A percentile compares a stretch with the other conserved stretches of the same genome.
Evolutionary conservation across 1,284 basidiomycete species (phyloP).

Genomic region (Pholiota adiposa): DNA sequence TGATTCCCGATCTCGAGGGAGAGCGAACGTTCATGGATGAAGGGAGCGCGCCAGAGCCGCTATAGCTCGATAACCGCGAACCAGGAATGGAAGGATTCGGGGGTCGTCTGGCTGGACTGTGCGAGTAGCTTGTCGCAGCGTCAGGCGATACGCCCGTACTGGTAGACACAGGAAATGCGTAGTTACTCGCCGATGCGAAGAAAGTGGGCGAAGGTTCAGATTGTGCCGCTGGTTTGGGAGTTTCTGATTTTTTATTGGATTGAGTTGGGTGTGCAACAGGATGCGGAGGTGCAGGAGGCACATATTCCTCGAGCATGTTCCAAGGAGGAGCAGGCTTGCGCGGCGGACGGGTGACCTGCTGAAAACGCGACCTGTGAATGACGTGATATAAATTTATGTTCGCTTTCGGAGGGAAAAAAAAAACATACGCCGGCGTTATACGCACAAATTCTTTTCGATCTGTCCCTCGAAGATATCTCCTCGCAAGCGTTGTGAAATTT

Average conservation of each 20-base stretch:
- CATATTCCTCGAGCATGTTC: slow-evolving; percentile 56
- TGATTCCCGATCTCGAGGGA: slow-evolving; percentile 36
- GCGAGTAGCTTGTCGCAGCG: slow-evolving; percentile 26
- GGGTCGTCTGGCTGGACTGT: slow-evolving; percentile 36
- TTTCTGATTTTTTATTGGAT: slow-evolving; percentile 13
- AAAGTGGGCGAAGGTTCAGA: slow-evolving; percentile 18
- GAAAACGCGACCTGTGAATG: slow-evolving; percentile 58
- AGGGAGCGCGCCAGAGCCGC: slow-evolving; percentile 23
- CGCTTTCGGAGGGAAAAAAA: not conserved
- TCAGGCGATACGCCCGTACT: slow-evolving; percentile 11
- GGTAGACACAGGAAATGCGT: slow-evolving; percentile 24
- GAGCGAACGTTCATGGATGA: slow-evolving; percentile 24
- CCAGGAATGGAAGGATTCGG: slow-evolving; percentile 12
- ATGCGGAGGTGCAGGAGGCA: slow-evolving; percentile 38
- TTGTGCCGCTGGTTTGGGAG: slow-evolving; percentile 13
- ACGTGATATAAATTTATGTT: slow-evolving; percentile 6
- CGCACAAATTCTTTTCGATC: slow-evolving; percentile 55
- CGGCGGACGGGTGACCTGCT: slow-evolving; percentile 62
- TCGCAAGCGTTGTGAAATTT: slow-evolving; percentile 66
- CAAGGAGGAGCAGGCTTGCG: slow-evolving; percentile 71
- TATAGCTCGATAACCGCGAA: slow-evolving; percentile 26
- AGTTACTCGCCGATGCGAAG: slow-evolving; percentile 14
- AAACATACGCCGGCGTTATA: slow-evolving; percentile 56
- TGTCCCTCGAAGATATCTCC: slow-evolving; percentile 64
- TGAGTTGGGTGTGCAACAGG: slow-evolving; percentile 23